Evolutionary conservation across 768 basidiomycete species (phyloP).

Genomic region (Boletus rufocinnamomeus): DNA sequence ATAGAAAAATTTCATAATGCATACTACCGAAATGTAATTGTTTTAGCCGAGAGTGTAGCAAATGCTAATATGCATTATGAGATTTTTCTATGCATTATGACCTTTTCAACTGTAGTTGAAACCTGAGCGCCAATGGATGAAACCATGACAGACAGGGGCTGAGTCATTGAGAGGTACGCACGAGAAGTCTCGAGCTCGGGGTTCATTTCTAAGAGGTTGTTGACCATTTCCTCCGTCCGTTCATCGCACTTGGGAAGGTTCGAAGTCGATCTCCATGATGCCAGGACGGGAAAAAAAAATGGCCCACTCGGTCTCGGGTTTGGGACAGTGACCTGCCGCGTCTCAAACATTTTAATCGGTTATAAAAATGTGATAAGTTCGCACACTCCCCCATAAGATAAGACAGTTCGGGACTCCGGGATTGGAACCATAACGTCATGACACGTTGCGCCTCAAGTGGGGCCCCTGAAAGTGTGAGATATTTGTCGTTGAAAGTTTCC

Average conservation of each 20-base stretch:
- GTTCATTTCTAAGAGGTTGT: conserved; percentile 88
- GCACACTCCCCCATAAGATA: not conserved
- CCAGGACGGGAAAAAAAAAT: not conserved
- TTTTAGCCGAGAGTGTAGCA: too few species aligned
- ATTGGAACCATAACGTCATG: not conserved
- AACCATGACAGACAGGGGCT: not conserved
- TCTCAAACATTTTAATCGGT: not conserved
- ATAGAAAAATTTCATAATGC: too few species aligned
- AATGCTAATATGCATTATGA: too few species aligned
- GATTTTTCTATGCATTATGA: too few species aligned
- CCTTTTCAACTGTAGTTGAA: too few species aligned
- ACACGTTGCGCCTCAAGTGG: not conserved
- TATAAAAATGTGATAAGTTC: not conserved
- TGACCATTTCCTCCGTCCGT: conserved; percentile 93
- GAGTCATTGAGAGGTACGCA: not conserved
- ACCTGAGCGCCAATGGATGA: not conserved
- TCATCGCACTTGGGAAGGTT: conserved; percentile 35
- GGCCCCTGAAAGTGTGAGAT: conserved; percentile 12
- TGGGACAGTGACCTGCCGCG: not conserved
- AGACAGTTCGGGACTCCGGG: not conserved
- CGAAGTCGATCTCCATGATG: not conserved
- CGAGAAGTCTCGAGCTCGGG: conserved; percentile 50
- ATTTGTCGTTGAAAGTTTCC: not conserved
- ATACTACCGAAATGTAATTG: too few species aligned
- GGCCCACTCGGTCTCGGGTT: not conserved